Conservation (phyloP, 305 asterid genomes). For the Rubia peregrina region DNA sequence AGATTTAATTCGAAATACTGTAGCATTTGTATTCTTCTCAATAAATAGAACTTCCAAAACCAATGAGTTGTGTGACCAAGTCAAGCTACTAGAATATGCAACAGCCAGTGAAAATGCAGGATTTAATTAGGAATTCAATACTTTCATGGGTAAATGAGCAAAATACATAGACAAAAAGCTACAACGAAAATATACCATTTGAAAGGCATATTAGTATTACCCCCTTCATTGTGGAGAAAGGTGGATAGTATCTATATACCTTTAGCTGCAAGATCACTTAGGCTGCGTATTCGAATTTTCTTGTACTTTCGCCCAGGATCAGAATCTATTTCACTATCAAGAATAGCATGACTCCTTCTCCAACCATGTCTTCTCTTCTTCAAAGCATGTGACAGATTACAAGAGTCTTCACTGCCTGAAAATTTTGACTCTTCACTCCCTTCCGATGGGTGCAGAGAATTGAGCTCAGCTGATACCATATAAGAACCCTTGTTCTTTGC, state of each 20-base stretch:
- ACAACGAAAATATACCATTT: background rate
- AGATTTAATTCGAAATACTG: background rate
- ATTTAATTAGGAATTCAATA: background rate
- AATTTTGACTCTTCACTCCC: slow-evolving; percentile 23
- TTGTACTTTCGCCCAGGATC: slow-evolving; percentile 29
- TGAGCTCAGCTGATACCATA: slow-evolving; percentile 23
- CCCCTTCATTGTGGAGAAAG: slow-evolving; percentile 9
- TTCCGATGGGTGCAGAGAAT: slow-evolving; percentile 23
- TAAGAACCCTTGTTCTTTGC: slow-evolving; percentile 16
- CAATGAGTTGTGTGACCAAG: background rate
- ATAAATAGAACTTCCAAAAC: background rate
- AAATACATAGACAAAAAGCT: background rate
- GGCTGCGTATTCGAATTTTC: slow-evolving; percentile 46
- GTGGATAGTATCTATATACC: slow-evolving; percentile 31
- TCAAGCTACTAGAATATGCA: background rate
- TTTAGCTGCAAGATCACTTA: slow-evolving; percentile 36
- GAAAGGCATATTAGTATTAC: background rate
- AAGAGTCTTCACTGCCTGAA: slow-evolving; percentile 26
- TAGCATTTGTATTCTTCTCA: background rate
- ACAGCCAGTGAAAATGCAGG: background rate
- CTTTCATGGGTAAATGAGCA: background rate
- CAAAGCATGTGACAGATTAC: slow-evolving; percentile 22
- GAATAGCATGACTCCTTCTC: slow-evolving; percentile 19
- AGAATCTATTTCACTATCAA: slow-evolving; percentile 21
- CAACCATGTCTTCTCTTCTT: slow-evolving; percentile 26